Conservation (phyloP, 1,139 yeast species). For the Yamadazyma trypodendri region DNA sequence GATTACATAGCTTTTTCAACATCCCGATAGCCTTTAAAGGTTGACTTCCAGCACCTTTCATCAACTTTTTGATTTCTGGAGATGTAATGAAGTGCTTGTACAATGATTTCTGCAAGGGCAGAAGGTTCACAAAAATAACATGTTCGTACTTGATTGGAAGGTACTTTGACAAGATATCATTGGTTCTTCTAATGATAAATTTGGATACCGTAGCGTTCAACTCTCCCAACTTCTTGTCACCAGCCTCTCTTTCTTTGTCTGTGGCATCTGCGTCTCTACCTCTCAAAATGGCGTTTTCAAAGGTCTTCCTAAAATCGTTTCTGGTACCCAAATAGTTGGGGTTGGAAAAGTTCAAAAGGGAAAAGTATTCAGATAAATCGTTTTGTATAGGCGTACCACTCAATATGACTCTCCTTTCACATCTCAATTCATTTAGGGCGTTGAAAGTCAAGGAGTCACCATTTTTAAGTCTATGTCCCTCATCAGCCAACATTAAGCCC, state of each 20-base stretch:
- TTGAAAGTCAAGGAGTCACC: conserved; percentile 93
- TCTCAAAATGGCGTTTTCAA: conserved; percentile 72
- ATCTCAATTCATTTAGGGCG: conserved; percentile 77
- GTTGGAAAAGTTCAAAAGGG: conserved; percentile 86
- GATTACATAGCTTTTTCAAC: conserved; percentile 87
- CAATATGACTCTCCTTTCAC: conserved; percentile 84
- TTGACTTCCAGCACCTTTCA: conserved; percentile 75
- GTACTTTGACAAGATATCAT: conserved; percentile 90
- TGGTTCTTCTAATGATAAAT: conserved; percentile 92
- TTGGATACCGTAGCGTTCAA: conserved; percentile 77
- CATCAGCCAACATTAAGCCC: conserved; percentile 90
- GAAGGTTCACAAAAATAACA: conserved; percentile 82
- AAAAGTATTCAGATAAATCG: conserved; percentile 92
- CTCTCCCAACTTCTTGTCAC: conserved; percentile 71
- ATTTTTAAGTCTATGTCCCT: conserved; percentile 92
- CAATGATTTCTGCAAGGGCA: conserved; percentile 71
- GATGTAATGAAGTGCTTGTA: conserved; percentile 78
- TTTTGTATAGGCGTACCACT: conserved; percentile 99
- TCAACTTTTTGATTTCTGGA: conserved; percentile 68
- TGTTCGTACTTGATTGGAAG: conserved; percentile 95
- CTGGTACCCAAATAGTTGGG: conserved; percentile 91
- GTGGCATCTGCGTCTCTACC: conserved; percentile 92
- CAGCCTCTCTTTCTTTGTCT: conserved; percentile 69
- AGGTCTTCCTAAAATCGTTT: conserved; percentile 78
- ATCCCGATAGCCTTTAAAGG: conserved; percentile 90